Percentiles rank a stretch among this genome's conserved stretches.
Conservation (phyloP, 2,329 filamentous ascomycete genomes). For the Sphaerulina populicola region DNA sequence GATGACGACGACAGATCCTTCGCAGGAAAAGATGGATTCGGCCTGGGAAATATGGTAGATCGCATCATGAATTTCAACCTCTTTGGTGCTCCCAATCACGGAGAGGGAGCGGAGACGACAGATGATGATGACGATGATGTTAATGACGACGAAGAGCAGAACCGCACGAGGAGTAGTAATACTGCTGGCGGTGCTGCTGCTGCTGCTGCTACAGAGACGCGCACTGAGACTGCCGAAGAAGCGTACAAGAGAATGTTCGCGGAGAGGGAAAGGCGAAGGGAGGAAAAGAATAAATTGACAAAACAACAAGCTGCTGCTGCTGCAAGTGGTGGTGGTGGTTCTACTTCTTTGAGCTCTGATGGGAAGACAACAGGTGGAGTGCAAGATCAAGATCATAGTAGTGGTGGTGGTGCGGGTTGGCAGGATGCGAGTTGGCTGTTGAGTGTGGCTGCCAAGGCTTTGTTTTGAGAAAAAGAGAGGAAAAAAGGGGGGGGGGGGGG, state of each 20-base stretch:
- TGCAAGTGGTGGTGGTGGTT: neutral
- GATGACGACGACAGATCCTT: constrained; percentile 43
- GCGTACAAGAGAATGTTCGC: constrained; percentile 29
- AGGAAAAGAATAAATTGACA: constrained; percentile 30
- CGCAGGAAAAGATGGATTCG: constrained; percentile 47
- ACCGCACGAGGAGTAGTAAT: constrained; percentile 19
- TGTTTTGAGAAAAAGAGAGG: constrained; percentile 19
- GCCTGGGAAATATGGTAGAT: constrained; percentile 51
- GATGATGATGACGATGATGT: constrained; percentile 21
- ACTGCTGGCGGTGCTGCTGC: constrained; percentile 14
- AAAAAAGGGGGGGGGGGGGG: too few relatives aligned
- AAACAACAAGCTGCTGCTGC: constrained; percentile 25
- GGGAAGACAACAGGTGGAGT: constrained; percentile 32
- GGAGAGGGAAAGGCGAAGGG: constrained; percentile 27
- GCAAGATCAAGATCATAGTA: constrained; percentile 18
- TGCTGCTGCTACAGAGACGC: constrained; percentile 12
- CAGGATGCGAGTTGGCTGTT: constrained; percentile 52
- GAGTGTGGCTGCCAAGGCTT: constrained; percentile 44
- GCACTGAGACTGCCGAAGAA: constrained; percentile 27
- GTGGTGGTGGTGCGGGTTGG: constrained; percentile 41
- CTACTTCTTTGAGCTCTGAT: neutral
- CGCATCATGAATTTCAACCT: constrained; percentile 50
- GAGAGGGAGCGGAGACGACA: constrained; percentile 37
- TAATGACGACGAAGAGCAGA: too few relatives aligned
- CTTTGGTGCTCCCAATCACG: constrained; percentile 43